Conservation (phyloP, 2,329 filamentous ascomycete genomes). For the Stenocarpella maydis region DNA sequence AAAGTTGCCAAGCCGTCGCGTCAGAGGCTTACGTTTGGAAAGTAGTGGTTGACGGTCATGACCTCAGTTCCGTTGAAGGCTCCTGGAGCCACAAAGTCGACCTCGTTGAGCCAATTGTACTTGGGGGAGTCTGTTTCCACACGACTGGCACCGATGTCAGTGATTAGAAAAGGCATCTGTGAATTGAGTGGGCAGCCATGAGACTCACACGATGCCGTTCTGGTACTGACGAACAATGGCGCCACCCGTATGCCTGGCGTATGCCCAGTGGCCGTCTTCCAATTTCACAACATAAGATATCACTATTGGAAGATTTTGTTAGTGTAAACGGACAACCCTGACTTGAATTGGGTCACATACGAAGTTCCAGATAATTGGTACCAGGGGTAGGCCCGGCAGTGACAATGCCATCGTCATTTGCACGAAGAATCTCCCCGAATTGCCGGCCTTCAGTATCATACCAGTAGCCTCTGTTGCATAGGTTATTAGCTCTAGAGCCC, state of each 20-base stretch:
- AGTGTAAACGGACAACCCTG: accelerated
- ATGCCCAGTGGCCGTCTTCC: background rate
- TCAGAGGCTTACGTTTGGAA: background rate
- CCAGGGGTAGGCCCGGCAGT: background rate
- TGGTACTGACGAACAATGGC: background rate
- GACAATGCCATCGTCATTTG: background rate
- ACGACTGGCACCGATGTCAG: background rate
- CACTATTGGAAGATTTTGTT: background rate
- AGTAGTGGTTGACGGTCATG: background rate
- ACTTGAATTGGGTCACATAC: background rate
- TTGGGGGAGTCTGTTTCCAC: background rate
- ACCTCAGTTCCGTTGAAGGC: background rate
- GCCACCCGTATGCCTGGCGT: background rate
- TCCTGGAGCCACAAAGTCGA: background rate
- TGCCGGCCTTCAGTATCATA: background rate
- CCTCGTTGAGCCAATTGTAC: background rate
- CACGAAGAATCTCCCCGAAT: background rate
- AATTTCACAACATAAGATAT: background rate
- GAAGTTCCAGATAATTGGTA: background rate
- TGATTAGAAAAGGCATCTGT: too few relatives aligned
- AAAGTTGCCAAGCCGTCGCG: background rate
- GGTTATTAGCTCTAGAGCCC: too few relatives aligned
- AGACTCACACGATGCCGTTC: background rate
- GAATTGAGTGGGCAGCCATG: too few relatives aligned
- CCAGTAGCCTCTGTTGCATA: background rate